Evolutionary conservation across 176 grass and related monocot species (phyloP), one percentile per base, ranked within the genome.

Genomic region (Zoysia japonica): DNA sequence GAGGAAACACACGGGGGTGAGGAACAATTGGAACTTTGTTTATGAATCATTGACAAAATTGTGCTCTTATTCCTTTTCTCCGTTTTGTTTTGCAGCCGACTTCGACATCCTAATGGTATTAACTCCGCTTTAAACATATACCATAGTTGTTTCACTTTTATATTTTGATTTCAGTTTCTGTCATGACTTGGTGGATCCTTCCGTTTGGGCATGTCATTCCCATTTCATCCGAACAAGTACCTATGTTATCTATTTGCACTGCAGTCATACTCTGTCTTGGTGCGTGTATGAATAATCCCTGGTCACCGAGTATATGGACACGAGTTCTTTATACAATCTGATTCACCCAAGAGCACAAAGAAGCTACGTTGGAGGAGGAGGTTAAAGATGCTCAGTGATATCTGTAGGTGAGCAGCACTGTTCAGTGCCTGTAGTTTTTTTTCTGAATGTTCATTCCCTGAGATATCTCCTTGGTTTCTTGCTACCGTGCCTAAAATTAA

Each of bases 191-290:
- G 57, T 69, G 59, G 47, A 6, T 72, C 60, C 49, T 57, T 8
- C 16, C 66, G 43, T 82, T 75, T 41, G 9, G 11, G 78, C 65
- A 67, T 79, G 50, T 40, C 48, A 67, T 79, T 82, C 59, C 57
- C 65, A 57, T 82, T 82, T 61, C 37, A 66, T 19, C 49, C 71
- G 40, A 11, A 67, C 42, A 79, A 16, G 11, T 35, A 71, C 38
- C 74, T 49, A 9, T 55, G 47, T 38, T 75, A 37, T 82, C 72
- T 39, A 38, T 83, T 80, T 70, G 65, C 8, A 56, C 53, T 90
- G 75, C 90, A 98, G 96, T 98, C 56, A 98, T 98, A 87, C 85
- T 98, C 76, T 98, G 94, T 83, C 90, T 98, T 72, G 96, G 96
- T 68, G 96, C 96, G 72, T 98, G 96, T 85, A 93, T 98, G 96